Evolutionary conservation across 2,329 filamentous ascomycete species (phyloP).

Genomic region (Aspergillus piperis): DNA sequence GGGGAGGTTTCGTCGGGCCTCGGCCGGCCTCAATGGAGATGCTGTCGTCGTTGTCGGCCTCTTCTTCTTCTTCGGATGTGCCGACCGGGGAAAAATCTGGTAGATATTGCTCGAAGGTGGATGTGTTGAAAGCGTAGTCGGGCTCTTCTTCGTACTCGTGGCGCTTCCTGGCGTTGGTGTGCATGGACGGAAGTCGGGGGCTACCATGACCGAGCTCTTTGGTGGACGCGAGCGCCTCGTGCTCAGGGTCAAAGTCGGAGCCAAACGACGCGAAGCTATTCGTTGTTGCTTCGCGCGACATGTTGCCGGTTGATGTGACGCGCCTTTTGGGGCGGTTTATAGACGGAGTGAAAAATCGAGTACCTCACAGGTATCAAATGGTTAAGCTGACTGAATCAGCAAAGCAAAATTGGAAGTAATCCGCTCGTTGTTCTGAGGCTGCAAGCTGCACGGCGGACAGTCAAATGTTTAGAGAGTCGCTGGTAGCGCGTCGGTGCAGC

Average conservation of each 20-base stretch:
- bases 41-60: conserved; percentile 46
- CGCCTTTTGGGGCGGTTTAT: conserved; percentile 8
- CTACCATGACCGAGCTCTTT: conserved; percentile 34
- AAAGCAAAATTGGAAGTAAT: not conserved
- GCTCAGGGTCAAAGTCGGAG: conserved; percentile 46
- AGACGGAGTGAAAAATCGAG: not conserved
- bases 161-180: conserved; percentile 19
- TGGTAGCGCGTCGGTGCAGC: conserved; percentile 18
- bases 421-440: not conserved
- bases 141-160: conserved; percentile 33
- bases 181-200: conserved; percentile 30
- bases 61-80: conserved; percentile 42
- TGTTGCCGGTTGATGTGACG: conserved; percentile 8
- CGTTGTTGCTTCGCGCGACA: conserved; percentile 29
- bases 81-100: conserved; percentile 50
- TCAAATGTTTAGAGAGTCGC: conserved; percentile 12
- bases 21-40: conserved; percentile 61
- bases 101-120: conserved; percentile 49
- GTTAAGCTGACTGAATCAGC: no score
- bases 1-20: conserved; percentile 44
- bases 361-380: not conserved
- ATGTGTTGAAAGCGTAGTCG: conserved; percentile 49
- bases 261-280: conserved; percentile 33
- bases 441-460: conserved; percentile 1
- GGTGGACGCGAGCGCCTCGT: conserved; percentile 45